Percentiles rank a stretch among this genome's conserved stretches.
Evolutionary conservation across 352 stramenopile genomes (phyloP).

Genomic region (Phytophthora sansomeana): DNA sequence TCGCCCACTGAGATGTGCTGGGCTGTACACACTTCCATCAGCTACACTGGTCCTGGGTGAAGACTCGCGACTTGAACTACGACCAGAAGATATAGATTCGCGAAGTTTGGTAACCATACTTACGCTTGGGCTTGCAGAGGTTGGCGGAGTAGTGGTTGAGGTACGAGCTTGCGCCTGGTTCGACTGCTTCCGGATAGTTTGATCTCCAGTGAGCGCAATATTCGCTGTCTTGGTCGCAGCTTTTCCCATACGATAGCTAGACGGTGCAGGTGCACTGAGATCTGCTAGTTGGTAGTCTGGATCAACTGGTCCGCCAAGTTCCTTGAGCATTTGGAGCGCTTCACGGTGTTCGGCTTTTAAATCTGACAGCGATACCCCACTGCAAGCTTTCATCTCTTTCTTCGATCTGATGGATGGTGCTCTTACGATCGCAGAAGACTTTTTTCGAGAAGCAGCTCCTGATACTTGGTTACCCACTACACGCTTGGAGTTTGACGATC

Average conservation of each 20-base stretch:
- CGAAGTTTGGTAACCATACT: slow-evolving; percentile 67
- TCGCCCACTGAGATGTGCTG: neutral
- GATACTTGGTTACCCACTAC: neutral
- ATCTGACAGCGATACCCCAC: slow-evolving; percentile 71
- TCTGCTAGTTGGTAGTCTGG: slow-evolving; percentile 41
- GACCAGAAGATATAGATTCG: slow-evolving; percentile 52
- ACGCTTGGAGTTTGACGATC: slow-evolving; percentile 11
- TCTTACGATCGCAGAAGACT: slow-evolving; percentile 6
- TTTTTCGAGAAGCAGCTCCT: slow-evolving; percentile 9
- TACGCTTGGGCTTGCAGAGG: slow-evolving; percentile 23
- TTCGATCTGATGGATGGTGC: slow-evolving; percentile 11
- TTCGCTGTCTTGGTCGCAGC: neutral
- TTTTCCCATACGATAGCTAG: slow-evolving; percentile 3
- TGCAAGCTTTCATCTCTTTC: slow-evolving; percentile 49
- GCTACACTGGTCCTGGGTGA: slow-evolving; percentile 14
- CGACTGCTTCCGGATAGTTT: neutral
- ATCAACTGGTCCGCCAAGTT: slow-evolving; percentile 72
- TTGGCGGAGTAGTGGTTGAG: slow-evolving; percentile 9
- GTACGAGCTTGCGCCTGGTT: slow-evolving; percentile 9
- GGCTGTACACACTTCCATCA: neutral
- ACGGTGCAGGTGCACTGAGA: slow-evolving; percentile 1
- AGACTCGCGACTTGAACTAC: slow-evolving; percentile 26
- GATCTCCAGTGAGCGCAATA: neutral
- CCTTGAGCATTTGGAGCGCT: slow-evolving; percentile 74
- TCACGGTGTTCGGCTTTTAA: slow-evolving; percentile 80